phyloP scores from a whole-genome alignment of 2,329 filamentous ascomycete genomes.

The Hypoxylon sp. region DNA sequence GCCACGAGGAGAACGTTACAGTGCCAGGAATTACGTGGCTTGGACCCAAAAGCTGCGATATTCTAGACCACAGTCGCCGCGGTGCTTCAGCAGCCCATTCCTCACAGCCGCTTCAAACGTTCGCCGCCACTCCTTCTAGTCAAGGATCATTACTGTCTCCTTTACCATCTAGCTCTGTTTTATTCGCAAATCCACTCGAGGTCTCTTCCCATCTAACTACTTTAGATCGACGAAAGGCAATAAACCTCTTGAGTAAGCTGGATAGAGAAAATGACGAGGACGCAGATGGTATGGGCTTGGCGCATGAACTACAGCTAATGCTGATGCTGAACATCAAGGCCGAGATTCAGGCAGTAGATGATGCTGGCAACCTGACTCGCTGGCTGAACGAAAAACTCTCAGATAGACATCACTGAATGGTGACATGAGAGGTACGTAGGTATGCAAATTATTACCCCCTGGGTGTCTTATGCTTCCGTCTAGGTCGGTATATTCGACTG shows the following conservation, averaged over 20 bases:
- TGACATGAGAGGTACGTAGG: neutral
- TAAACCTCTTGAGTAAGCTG: conserved; percentile 65
- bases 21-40: conserved; percentile 74
- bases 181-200: conserved; percentile 27
- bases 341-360: conserved; percentile 81
- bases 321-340: conserved; percentile 81
- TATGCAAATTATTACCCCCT: neutral
- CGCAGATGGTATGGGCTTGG: conserved; percentile 58
- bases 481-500: neutral
- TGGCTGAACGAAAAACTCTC: conserved; percentile 66
- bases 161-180: neutral
- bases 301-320: conserved; percentile 78
- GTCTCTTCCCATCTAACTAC: conserved; percentile 60
- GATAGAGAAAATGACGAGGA: conserved; percentile 50
- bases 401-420: conserved; percentile 21
- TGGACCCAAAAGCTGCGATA: conserved; percentile 67
- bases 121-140: conserved; percentile 3
- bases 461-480: neutral
- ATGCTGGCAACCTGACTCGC: conserved; percentile 63
- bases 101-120: neutral
- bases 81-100: neutral
- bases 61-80: conserved; percentile 49
- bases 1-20: conserved; percentile 69
- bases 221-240: conserved; percentile 72
- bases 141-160: conserved; percentile 1